Percentiles rank a stretch among this genome's conserved stretches.
Evolutionary conservation across 169 alveolate species (phyloP).

Genomic region (Plasmodium cynomolgi): DNA sequence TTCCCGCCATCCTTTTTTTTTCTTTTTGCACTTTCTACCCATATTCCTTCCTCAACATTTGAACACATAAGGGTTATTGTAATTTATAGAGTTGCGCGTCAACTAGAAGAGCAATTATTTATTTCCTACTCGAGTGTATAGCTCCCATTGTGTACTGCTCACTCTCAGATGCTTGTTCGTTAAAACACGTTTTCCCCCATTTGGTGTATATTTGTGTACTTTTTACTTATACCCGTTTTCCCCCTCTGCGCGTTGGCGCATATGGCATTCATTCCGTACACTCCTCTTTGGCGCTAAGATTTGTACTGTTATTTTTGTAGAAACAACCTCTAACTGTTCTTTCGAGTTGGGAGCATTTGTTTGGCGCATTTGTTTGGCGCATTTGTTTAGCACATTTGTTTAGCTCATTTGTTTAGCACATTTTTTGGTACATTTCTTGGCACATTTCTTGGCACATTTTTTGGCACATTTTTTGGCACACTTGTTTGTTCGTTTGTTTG

Average conservation of each 20-base stretch:
- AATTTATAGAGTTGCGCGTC: background rate
- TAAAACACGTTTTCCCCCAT: background rate
- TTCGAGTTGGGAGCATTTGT: background rate
- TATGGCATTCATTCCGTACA: background rate
- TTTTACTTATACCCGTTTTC: background rate
- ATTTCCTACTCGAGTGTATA: background rate
- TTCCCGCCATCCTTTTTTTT: background rate
- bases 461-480: background rate
- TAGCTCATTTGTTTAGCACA: background rate
- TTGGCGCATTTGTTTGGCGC: background rate
- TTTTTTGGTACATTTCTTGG: no score
- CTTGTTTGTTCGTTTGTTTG: background rate
- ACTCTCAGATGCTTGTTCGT: background rate
- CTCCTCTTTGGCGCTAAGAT: background rate
- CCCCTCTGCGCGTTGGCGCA: background rate
- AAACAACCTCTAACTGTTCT: background rate
- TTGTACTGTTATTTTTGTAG: conserved; percentile 25
- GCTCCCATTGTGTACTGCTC: background rate
- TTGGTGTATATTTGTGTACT: background rate
- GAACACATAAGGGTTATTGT: background rate
- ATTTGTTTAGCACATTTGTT: no score
- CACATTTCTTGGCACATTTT: background rate
- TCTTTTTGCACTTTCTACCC: background rate
- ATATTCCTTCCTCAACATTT: background rate
- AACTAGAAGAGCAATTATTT: background rate